A percentile compares a stretch with the other conserved stretches of the same genome.
Conservation (phyloP, 1,284 basidiomycete genomes). For the Leucoagaricus sp. region DNA sequence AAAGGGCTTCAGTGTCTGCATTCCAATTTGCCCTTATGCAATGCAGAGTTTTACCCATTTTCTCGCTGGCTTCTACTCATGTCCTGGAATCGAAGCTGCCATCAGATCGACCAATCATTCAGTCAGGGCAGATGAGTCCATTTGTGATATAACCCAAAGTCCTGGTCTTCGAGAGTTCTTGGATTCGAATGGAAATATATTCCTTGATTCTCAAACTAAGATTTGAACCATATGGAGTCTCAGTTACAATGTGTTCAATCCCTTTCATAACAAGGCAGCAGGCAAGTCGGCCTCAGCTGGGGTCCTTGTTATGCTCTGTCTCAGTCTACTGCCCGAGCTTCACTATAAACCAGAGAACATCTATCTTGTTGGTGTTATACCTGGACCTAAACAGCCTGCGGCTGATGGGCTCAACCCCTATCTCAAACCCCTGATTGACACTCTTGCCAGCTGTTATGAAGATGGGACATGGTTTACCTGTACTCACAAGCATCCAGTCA, state of each 20-base stretch:
- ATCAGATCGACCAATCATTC: constrained; percentile 1
- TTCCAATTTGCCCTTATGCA: constrained; percentile 15
- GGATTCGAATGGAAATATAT: constrained; percentile 19
- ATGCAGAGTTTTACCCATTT: constrained; percentile 16
- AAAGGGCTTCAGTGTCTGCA: too few relatives aligned
- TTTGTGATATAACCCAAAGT: constrained; percentile 15
- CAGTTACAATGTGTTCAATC: constrained; percentile 15
- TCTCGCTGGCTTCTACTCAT: constrained; percentile 15
- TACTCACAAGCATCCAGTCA: constrained; percentile 19
- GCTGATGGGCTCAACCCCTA: constrained; percentile 29
- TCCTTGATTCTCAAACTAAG: constrained; percentile 12
- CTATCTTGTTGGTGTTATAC: constrained; percentile 30
- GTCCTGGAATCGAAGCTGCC: constrained; percentile 21
- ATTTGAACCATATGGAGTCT: constrained; percentile 17
- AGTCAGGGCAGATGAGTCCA: neutral
- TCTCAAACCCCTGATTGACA: constrained; percentile 29
- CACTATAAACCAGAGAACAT: constrained; percentile 32
- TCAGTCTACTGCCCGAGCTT: constrained; percentile 27
- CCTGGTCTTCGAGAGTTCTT: constrained; percentile 17
- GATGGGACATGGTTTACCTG: constrained; percentile 27
- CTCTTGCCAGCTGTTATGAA: constrained; percentile 29
- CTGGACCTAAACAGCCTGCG: constrained; percentile 28
- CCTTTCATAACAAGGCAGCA: constrained; percentile 24
- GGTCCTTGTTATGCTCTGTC: constrained; percentile 31
- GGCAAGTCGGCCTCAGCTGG: constrained; percentile 32